Conservation (phyloP, 2,329 filamentous ascomycete species). For the Xylaria sp. region DNA sequence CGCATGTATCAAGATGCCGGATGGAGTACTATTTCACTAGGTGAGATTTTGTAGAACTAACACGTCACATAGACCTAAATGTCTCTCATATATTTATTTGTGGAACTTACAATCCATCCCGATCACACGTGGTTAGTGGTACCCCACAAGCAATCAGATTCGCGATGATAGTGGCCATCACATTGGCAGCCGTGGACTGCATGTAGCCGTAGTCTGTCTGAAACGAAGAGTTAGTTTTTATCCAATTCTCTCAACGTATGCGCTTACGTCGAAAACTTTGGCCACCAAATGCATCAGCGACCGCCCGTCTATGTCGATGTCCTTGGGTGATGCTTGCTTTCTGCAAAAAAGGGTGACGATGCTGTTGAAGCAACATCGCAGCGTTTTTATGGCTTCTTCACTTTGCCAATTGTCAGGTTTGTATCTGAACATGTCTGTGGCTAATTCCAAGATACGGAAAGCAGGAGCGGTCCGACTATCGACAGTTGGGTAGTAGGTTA, state of each 20-base stretch:
- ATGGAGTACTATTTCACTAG: background rate
- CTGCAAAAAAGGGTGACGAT: slow-evolving; percentile 1
- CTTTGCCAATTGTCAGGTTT: background rate
- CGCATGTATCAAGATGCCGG: too few species aligned
- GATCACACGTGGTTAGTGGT: background rate
- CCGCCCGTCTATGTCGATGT: background rate
- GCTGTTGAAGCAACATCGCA: background rate
- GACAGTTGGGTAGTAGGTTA: slow-evolving; percentile 23
- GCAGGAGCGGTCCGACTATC: background rate
- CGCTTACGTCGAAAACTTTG: background rate
- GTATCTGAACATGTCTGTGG: background rate
- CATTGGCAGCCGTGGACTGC: too few species aligned
- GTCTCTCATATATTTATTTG: background rate
- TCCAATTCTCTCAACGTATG: background rate
- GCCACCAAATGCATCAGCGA: background rate
- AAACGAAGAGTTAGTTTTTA: background rate
- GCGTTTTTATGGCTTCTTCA: background rate
- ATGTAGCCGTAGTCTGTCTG: too few species aligned
- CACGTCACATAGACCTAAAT: too few species aligned
- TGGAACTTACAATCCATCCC: background rate
- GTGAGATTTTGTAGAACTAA: background rate
- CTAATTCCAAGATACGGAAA: slow-evolving; percentile 1
- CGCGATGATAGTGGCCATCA: too few species aligned
- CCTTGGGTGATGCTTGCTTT: slow-evolving; percentile 1
- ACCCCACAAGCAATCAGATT: slow-evolving; percentile 3